Base-by-base conservation (phyloP, 805 yeast genomes). In the Spathaspora sp. region DNA sequence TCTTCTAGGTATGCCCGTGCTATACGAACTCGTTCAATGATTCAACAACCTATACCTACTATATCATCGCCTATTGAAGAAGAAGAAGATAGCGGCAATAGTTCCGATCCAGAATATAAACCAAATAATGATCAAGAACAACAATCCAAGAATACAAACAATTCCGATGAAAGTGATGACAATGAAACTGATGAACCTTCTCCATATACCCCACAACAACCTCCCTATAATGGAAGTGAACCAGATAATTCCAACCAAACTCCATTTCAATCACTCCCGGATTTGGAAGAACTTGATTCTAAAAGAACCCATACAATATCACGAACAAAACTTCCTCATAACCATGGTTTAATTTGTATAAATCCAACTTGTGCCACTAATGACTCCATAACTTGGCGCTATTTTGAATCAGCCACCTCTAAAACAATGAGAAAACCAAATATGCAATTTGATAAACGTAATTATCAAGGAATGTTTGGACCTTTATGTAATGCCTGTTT, bases 401-500 rank as follows among this genome's bases (percentile, higher is more conserved):
- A 70, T 54, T 73, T 75, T 54, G 78, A 74, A 57, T 67, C 74
- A 16, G 8, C 16, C 40, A n/a, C 40, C 40, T 4, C 40, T n/a
- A n/a, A 35, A 35, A 16, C 40, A 3, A 35, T 35, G 40, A 35
- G 18, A 35, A 35, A 35, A 11, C 11, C 18, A 23, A 23, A 23
- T 23, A 23, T 35, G 7, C 17, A 66, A 31, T 72, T 74, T 54
- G 69, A 73, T 59, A 71, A 70, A 56, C 65, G 64, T 51, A 60
- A 70, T 52, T 74, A 72, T 53, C 76, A 74, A 47, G 79, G 78
- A 6, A 74, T 74, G 79, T 72, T 69, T 57, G 79, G 79, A 3
- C 78, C 78, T 0, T 60, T 75, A 53, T 75, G 79, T 57, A 75
- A 75, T 54, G 79, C 79, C 12, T 75, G 79, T 57, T 74, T 68